Percentiles rank a stretch among this genome's conserved stretches.
phyloP scores from a whole-genome alignment of 1,284 basidiomycete species.

The Grifola frondosa region DNA sequence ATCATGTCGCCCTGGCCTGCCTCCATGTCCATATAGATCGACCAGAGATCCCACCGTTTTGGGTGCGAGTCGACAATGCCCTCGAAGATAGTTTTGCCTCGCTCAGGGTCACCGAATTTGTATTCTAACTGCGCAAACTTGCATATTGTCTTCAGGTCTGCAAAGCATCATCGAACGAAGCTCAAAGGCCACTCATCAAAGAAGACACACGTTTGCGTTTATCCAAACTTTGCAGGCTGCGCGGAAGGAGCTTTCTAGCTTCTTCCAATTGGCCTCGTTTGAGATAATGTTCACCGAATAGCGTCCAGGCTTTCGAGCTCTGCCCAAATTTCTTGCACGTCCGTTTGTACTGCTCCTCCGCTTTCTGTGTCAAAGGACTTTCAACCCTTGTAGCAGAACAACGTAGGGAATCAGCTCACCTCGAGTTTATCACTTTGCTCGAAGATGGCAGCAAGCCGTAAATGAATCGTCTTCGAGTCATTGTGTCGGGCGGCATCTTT shows the following conservation, averaged over 20 bases:
- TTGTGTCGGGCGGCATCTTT: slow-evolving; percentile 90
- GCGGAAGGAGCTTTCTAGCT: slow-evolving; percentile 84
- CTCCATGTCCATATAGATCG: slow-evolving; percentile 96
- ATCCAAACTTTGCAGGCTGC: slow-evolving; percentile 90
- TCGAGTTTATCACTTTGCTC: slow-evolving; percentile 81
- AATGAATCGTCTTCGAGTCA: slow-evolving; percentile 88
- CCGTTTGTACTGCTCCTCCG: slow-evolving; percentile 82
- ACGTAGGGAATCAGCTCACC: too few relatives aligned
- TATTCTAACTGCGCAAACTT: slow-evolving; percentile 96
- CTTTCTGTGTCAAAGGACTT: slow-evolving; percentile 52
- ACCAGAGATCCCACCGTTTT: slow-evolving; percentile 95
- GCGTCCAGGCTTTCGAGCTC: slow-evolving; percentile 90
- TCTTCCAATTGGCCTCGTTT: slow-evolving; percentile 73
- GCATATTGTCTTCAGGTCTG: slow-evolving; percentile 93
- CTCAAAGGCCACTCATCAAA: background rate
- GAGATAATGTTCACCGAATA: slow-evolving; percentile 82
- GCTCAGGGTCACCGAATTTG: slow-evolving; percentile 89
- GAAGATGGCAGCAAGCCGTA: slow-evolving; percentile 83
- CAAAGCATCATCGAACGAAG: background rate
- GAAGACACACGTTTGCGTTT: slow-evolving; percentile 86
- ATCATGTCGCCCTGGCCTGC: slow-evolving; percentile 76
- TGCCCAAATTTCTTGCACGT: slow-evolving; percentile 92
- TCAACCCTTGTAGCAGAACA: background rate
- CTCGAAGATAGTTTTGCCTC: slow-evolving; percentile 95
- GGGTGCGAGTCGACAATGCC: slow-evolving; percentile 94